A percentile compares a stretch with the other conserved stretches of the same genome.
Conservation (phyloP, 331 rosid genomes). For the Malus hybrid region DNA sequence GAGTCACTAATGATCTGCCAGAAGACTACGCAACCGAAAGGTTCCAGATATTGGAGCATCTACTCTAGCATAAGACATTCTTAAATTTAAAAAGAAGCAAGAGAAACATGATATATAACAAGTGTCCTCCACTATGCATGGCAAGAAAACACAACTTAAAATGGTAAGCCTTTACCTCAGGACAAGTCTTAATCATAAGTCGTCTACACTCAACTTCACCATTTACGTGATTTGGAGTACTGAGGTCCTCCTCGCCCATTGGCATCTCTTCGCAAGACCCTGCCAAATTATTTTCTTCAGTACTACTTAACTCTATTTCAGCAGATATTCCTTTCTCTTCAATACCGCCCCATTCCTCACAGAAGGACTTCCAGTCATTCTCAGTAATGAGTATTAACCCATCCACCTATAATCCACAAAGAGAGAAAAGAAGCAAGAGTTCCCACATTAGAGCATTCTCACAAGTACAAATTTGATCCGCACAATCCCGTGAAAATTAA, state of each 20-base stretch:
- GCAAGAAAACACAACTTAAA: background rate
- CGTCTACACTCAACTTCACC: slow-evolving; percentile 48
- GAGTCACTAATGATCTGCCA: background rate
- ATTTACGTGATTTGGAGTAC: slow-evolving; percentile 40
- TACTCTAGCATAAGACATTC: background rate
- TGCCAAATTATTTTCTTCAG: slow-evolving; percentile 30
- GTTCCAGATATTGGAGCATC: background rate
- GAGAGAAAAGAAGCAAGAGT: slow-evolving; percentile 18
- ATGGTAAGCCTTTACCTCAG: slow-evolving; percentile 51
- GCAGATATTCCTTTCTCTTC: slow-evolving; percentile 64
- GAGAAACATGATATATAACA: background rate
- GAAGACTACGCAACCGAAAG: background rate
- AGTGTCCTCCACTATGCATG: background rate
- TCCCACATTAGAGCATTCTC: background rate
- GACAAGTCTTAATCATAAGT: slow-evolving; percentile 55
- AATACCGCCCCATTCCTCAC: slow-evolving; percentile 84
- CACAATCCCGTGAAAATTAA: slow-evolving; percentile 4
- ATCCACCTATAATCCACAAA: slow-evolving; percentile 56
- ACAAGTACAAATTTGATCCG: slow-evolving; percentile 1
- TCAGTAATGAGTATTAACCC: slow-evolving; percentile 67
- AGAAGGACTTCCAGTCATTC: slow-evolving; percentile 86
- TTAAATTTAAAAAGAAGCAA: background rate
- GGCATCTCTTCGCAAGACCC: slow-evolving; percentile 38
- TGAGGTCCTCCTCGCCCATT: slow-evolving; percentile 41
- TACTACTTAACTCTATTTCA: slow-evolving; percentile 39